Base-by-base conservation (phyloP, 2,329 filamentous ascomycete genomes). In the Triangularia verruculosa region DNA sequence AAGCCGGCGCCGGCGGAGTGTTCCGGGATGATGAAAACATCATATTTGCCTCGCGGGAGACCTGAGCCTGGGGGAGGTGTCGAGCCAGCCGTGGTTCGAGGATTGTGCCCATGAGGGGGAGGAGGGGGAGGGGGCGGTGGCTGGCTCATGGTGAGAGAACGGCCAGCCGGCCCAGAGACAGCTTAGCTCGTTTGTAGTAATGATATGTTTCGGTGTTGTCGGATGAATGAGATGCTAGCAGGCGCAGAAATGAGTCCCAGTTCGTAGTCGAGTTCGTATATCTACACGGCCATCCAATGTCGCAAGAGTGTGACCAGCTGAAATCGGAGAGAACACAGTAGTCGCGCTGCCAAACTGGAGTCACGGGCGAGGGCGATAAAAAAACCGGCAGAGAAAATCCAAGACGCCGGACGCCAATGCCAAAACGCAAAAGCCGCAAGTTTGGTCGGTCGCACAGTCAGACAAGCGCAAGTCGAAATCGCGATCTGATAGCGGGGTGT, bases 1-100 rank as follows among this genome's bases (percentile, higher is more conserved):
- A 97, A 97, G 32, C 94, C 94, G 0, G 88, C 87, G 60, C 94
- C 94, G 6, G 93, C 85, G 11, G 93, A 94, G 76, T 97, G 93
- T 55, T 93, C 92, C 7, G 94, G 94, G 72, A 98, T 93, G 75
- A 97, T 90, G 79, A 97, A 97, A 74, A 98, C 96, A 80, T 98
- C 94, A 78, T 97, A 98, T 74, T 95, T 96, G 61, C 94, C 93
- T 1, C 90, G 84, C 2, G 94, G 94, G 56, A 97, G 81, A 62
- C 90, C 89, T n/a, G 76, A 74, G 61, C 78, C 76, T 2, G 39
- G 8, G n/a, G 39, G 7, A 17, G 34, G 34, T 43, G 15, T 5
- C n/a, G 39, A 47, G 15, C 81, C 76, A 39, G 86, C 82, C 59
- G 86, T 83, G 20, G 85, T 86, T 75, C 89, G 89, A 57, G 92